Conservation (phyloP, 306 rosid species). For the Herpetospermum pedunculosum region DNA sequence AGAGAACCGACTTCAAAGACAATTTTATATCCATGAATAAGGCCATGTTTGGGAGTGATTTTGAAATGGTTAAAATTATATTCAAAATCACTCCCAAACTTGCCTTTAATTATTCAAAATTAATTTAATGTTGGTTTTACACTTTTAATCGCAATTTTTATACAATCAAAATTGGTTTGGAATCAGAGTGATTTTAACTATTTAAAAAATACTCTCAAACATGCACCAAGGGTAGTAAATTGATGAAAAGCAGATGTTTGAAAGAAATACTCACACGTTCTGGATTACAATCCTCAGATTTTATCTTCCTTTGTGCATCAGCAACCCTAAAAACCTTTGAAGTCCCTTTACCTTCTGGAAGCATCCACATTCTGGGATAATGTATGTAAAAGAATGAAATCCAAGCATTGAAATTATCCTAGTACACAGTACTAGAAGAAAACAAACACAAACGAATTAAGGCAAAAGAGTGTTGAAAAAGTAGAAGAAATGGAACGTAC, state of each 20-base stretch:
- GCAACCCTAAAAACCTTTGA: slow-evolving; percentile 26
- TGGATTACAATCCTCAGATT: neutral
- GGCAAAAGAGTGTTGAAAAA: neutral
- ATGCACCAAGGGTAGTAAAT: too few relatives aligned
- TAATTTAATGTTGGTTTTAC: too few relatives aligned
- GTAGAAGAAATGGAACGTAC: neutral
- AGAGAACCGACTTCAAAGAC: neutral
- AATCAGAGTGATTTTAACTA: too few relatives aligned
- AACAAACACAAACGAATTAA: neutral
- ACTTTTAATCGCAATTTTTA: too few relatives aligned
- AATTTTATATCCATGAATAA: neutral
- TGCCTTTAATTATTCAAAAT: too few relatives aligned
- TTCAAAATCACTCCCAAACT: too few relatives aligned
- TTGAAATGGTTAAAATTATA: too few relatives aligned
- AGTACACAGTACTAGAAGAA: neutral
- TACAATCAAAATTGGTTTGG: too few relatives aligned
- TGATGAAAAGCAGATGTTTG: neutral
- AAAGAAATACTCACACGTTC: neutral
- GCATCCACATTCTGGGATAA: slow-evolving; percentile 49
- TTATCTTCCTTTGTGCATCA: slow-evolving; percentile 13
- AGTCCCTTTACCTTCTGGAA: slow-evolving; percentile 38
- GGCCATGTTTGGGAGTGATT: too few relatives aligned
- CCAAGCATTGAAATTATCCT: neutral
- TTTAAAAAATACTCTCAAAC: too few relatives aligned
- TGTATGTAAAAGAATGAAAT: neutral